Evolutionary conservation across 192 early-diverging fungal species (phyloP).

Genomic region (Lobulomyces angularis): DNA sequence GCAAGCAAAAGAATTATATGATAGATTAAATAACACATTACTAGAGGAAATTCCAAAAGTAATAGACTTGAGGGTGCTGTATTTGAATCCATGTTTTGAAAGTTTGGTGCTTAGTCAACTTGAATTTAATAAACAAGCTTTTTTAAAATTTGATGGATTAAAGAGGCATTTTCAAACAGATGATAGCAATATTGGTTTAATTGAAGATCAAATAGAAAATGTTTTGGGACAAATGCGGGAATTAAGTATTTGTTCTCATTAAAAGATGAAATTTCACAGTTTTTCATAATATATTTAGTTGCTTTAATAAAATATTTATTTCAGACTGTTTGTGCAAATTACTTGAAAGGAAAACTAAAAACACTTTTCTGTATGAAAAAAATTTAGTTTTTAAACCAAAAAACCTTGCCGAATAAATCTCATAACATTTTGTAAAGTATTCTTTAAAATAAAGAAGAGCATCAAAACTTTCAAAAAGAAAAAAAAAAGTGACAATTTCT

Average conservation of each 20-base stretch:
- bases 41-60: slow-evolving; percentile 81
- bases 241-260: slow-evolving; percentile 73
- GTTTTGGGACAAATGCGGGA: slow-evolving; percentile 83
- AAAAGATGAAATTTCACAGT: too few relatives aligned
- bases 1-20: slow-evolving; percentile 62
- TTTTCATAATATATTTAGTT: too few relatives aligned
- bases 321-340: too few relatives aligned
- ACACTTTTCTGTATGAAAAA: too few relatives aligned
- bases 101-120: slow-evolving; percentile 88
- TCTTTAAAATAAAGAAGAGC: too few relatives aligned
- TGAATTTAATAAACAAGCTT: slow-evolving; percentile 76
- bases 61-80: slow-evolving; percentile 75
- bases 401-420: too few relatives aligned
- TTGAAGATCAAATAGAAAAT: slow-evolving; percentile 65
- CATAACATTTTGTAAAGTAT: too few relatives aligned
- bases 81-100: slow-evolving; percentile 91
- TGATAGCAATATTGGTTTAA: slow-evolving; percentile 24
- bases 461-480: too few relatives aligned
- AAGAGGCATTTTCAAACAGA: slow-evolving; percentile 34
- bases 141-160: slow-evolving; percentile 54
- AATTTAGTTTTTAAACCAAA: too few relatives aligned
- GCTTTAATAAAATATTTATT: slow-evolving; percentile 64
- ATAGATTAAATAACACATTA: slow-evolving; percentile 67
- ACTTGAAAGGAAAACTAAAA: too few relatives aligned
- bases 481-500: too few relatives aligned